Percentiles rank a stretch among this genome's conserved stretches.
Evolutionary conservation across 2,329 filamentous ascomycete species (phyloP).

Genomic region (Cordyceps pruinosa): DNA sequence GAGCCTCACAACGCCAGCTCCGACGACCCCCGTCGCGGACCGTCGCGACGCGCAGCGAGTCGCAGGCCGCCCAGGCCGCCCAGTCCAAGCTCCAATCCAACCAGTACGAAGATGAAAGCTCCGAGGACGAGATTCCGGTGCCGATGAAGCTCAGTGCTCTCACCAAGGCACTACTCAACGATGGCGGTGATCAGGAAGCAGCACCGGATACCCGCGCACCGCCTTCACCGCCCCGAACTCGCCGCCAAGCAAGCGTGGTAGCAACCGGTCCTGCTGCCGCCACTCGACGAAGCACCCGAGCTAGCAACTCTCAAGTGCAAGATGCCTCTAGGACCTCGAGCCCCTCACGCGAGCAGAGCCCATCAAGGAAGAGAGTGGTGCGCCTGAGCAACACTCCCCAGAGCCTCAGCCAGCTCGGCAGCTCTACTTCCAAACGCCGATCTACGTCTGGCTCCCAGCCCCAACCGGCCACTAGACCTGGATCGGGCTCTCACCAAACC

Average conservation of each 20-base stretch:
- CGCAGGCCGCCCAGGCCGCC: constrained; percentile 28
- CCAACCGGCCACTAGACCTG: constrained; percentile 18
- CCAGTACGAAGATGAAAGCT: constrained; percentile 67
- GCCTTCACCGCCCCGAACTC: constrained; percentile 40
- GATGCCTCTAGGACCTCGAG: constrained; percentile 36
- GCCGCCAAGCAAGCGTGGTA: constrained; percentile 41
- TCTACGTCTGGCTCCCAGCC: constrained; percentile 27
- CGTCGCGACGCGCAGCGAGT: constrained; percentile 38
- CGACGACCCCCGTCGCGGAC: constrained; percentile 43
- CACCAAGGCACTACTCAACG: constrained; percentile 75
- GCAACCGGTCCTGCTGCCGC: constrained; percentile 38
- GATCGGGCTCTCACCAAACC: constrained; percentile 31
- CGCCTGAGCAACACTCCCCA: constrained; percentile 47
- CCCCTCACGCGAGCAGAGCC: constrained; percentile 46
- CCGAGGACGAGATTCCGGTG: constrained; percentile 86
- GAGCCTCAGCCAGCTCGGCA: constrained; percentile 32
- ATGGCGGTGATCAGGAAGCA: constrained; percentile 44
- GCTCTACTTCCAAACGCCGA: constrained; percentile 39
- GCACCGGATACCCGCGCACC: constrained; percentile 35
- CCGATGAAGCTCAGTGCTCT: constrained; percentile 91
- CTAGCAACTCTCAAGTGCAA: constrained; percentile 38
- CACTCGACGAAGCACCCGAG: constrained; percentile 39
- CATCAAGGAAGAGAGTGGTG: constrained; percentile 50
- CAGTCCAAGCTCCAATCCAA: constrained; percentile 28
- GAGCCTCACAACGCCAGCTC: constrained; percentile 50